Evolutionary conservation across 2,329 filamentous ascomycete genomes (phyloP).

Genomic region (Raffaelea ambrosiae): DNA sequence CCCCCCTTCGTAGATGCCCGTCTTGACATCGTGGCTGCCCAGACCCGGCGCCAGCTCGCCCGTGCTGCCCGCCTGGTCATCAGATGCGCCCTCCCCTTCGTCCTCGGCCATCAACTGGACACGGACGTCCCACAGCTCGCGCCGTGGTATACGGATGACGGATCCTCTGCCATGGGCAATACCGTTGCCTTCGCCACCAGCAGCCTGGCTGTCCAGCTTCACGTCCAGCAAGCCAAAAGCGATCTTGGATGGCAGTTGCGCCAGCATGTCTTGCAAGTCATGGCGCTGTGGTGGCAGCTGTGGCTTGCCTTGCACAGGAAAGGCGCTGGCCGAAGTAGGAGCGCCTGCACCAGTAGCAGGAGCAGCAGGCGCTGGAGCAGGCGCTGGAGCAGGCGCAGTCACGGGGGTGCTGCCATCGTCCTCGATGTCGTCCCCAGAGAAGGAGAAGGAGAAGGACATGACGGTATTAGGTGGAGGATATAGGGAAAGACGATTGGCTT

Average conservation of each 20-base stretch:
- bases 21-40: constrained; percentile 65
- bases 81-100: constrained; percentile 46
- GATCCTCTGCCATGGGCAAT: too few relatives aligned
- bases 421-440: constrained; percentile 58
- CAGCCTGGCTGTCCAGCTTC: constrained; percentile 38
- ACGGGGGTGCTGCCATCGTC: constrained; percentile 19
- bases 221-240: constrained; percentile 57
- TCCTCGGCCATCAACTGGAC: constrained; percentile 73
- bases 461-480: too few relatives aligned
- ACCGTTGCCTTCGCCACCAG: constrained; percentile 27
- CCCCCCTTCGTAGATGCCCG: constrained; percentile 76
- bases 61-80: constrained; percentile 20
- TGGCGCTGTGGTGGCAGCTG: constrained; percentile 48
- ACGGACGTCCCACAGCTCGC: constrained; percentile 74
- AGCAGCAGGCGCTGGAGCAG: constrained; percentile 8
- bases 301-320: constrained; percentile 53
- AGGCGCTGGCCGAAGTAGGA: constrained; percentile 36
- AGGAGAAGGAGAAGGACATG: constrained; percentile 40
- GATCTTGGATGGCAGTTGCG: constrained; percentile 61
- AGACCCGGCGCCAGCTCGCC: constrained; percentile 39
- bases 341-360: constrained; percentile 8
- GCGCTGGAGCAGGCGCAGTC: constrained; percentile 11
- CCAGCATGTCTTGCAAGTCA: constrained; percentile 41
- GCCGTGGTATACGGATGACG: constrained; percentile 51
- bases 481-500: too few relatives aligned